phyloP scores from a whole-genome alignment of 1,284 basidiomycete species.

The Baeospora myosura region DNA sequence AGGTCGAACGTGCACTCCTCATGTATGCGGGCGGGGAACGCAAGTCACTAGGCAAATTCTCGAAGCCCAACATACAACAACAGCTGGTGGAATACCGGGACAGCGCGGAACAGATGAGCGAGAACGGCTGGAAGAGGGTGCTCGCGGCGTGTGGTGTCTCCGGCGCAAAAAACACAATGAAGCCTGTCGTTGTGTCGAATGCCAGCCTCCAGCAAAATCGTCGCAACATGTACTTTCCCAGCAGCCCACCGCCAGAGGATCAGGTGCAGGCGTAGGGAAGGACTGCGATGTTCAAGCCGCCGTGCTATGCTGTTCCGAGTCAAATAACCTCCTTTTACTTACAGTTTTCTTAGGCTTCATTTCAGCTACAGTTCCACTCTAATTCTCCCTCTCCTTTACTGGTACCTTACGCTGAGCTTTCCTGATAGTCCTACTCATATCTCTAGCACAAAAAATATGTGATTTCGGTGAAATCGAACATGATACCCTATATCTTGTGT shows the following conservation, averaged over 20 bases:
- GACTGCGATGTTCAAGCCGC: too few species aligned
- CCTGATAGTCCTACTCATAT: too few species aligned
- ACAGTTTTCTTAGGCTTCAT: too few species aligned
- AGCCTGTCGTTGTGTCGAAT: background rate
- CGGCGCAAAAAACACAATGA: background rate
- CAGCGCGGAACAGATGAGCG: background rate
- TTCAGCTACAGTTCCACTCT: too few species aligned
- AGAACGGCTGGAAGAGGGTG: background rate
- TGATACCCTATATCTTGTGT: too few species aligned
- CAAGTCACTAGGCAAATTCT: background rate
- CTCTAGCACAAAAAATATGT: too few species aligned
- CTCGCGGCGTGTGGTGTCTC: background rate
- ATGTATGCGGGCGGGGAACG: background rate
- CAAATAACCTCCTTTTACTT: too few species aligned
- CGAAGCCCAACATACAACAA: background rate
- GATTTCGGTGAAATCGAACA: too few species aligned
- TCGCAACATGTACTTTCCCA: background rate
- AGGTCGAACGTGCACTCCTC: conserved; percentile 13
- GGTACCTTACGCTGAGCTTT: too few species aligned
- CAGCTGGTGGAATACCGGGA: background rate
- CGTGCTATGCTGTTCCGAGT: too few species aligned
- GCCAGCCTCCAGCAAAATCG: background rate
- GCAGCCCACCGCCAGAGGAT: background rate
- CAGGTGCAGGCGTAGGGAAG: too few species aligned
- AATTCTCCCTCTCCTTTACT: too few species aligned